Conservation (phyloP, 805 yeast species). For the Metschnikowia corniflorae region DNA sequence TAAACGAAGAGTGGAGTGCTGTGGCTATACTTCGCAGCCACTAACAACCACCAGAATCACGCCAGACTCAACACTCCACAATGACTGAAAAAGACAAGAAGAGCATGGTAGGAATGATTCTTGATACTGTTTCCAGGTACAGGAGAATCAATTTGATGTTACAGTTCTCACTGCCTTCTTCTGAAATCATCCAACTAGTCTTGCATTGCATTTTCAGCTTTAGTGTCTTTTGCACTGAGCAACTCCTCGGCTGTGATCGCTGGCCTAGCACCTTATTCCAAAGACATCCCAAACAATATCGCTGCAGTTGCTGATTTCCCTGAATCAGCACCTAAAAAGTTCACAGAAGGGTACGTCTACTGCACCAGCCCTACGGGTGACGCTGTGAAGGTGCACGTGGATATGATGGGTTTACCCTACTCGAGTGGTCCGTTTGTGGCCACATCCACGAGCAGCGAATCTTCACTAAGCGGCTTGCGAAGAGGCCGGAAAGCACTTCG, state of each 20-base stretch:
- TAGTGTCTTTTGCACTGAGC: slow-evolving; percentile 3
- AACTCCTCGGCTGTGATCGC: slow-evolving; percentile 19
- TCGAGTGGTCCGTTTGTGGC: slow-evolving; percentile 63
- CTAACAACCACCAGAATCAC: too few relatives aligned
- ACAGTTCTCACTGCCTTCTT: neutral
- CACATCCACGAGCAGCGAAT: slow-evolving; percentile 63
- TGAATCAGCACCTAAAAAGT: slow-evolving; percentile 12
- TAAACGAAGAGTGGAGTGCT: too few relatives aligned
- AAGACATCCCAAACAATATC: slow-evolving; percentile 46
- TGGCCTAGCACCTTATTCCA: slow-evolving; percentile 48
- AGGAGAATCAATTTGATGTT: too few relatives aligned
- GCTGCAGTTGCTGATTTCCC: slow-evolving; percentile 59
- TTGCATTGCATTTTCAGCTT: neutral
- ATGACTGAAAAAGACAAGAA: too few relatives aligned
- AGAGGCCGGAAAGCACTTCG: slow-evolving; percentile 53
- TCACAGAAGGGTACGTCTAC: slow-evolving; percentile 41
- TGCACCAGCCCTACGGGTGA: slow-evolving; percentile 58
- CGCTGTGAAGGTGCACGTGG: slow-evolving; percentile 62
- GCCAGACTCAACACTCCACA: too few relatives aligned
- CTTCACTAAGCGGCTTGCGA: slow-evolving; percentile 50
- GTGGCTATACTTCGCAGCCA: too few relatives aligned
- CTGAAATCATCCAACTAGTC: neutral
- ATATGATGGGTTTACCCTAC: slow-evolving; percentile 64
- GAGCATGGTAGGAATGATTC: too few relatives aligned
- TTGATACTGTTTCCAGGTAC: too few relatives aligned